Conservation (phyloP, 2,329 filamentous ascomycete species). For the Beauveria bassiana region DNA sequence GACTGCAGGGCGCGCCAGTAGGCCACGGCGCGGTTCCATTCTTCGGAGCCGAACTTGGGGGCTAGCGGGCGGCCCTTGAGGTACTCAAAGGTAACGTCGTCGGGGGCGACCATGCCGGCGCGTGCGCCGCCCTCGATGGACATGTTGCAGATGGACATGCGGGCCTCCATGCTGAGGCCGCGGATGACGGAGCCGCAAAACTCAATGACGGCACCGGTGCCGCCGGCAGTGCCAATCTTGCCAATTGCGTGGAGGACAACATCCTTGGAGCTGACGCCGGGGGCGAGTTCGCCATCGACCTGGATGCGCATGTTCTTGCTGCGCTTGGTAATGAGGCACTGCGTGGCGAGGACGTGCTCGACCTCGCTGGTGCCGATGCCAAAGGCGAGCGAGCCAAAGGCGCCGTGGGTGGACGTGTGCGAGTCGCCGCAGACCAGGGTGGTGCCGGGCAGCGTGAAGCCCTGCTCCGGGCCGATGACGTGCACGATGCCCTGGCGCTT, state of each 20-base stretch:
- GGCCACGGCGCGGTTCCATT: slow-evolving; percentile 80
- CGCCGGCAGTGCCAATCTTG: slow-evolving; percentile 87
- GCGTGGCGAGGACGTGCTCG: slow-evolving; percentile 94
- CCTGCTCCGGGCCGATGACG: slow-evolving; percentile 96
- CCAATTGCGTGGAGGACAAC: slow-evolving; percentile 90
- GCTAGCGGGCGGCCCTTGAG: slow-evolving; percentile 86
- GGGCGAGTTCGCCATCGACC: slow-evolving; percentile 81
- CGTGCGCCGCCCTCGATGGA: slow-evolving; percentile 92
- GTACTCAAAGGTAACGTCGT: slow-evolving; percentile 90
- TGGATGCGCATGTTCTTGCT: slow-evolving; percentile 99
- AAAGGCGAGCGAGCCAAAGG: slow-evolving; percentile 89
- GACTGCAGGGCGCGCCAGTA: slow-evolving; percentile 87
- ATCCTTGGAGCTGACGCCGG: slow-evolving; percentile 94
- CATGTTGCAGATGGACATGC: slow-evolving; percentile 99
- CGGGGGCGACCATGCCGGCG: slow-evolving; percentile 94
- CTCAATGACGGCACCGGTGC: slow-evolving; percentile 91
- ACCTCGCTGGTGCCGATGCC: slow-evolving; percentile 98
- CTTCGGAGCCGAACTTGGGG: slow-evolving; percentile 71
- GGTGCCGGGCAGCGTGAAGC: slow-evolving; percentile 93
- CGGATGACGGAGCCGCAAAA: slow-evolving; percentile 94
- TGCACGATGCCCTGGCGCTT: slow-evolving; percentile 98
- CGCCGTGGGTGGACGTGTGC: slow-evolving; percentile 95
- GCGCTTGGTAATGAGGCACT: slow-evolving; percentile 87
- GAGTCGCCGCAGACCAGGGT: slow-evolving; percentile 97
- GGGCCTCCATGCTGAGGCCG: slow-evolving; percentile 84